These are phyloP conservation scores for Colletotrichum tropicale DNA, from an alignment of 2,329 filamentous ascomycete species.

Conservation along the genomic window DNA sequence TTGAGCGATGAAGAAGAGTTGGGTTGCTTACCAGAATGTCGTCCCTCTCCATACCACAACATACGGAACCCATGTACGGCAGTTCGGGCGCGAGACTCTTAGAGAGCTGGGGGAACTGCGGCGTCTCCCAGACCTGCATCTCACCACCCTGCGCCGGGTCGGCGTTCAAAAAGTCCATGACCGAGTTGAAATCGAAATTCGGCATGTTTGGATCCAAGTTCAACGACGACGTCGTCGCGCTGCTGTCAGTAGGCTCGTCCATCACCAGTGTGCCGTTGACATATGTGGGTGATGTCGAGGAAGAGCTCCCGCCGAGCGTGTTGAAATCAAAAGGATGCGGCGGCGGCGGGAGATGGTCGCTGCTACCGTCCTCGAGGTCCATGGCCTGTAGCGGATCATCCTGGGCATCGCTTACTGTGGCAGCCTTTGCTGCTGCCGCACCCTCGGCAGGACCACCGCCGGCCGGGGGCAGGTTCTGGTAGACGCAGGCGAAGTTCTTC, in stretches of 20 bases:
- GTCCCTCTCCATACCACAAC: not conserved
- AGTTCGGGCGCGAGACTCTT: not conserved
- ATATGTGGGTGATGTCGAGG: not conserved
- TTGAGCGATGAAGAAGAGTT: not conserved
- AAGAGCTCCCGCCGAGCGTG: not conserved
- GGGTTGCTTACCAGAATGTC: not conserved
- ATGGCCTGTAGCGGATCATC: conserved; percentile 7
- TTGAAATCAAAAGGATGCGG: conserved; percentile 12
- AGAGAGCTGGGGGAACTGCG: not conserved
- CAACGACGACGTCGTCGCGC: conserved; percentile 23
- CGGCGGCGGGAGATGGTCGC: not conserved
- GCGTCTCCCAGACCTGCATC: conserved; percentile 18
- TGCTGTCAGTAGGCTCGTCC: not conserved
- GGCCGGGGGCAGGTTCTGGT: conserved; percentile 37
- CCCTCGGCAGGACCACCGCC: not conserved
- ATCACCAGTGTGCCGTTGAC: not conserved
- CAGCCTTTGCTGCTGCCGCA: not conserved
- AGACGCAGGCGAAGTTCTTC: conserved; percentile 46
- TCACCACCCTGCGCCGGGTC: conserved; percentile 10
- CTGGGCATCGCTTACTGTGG: not conserved
- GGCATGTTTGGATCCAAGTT: conserved; percentile 24
- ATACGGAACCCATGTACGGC: not conserved
- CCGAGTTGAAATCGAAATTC: conserved; percentile 30
- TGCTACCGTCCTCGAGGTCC: not conserved
- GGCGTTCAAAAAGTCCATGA: conserved; percentile 18